A percentile compares a stretch with the other conserved stretches of the same genome.
These are phyloP conservation scores for Coniella vitis DNA, from an alignment of 2,329 filamentous ascomycete genomes.

Conservation along the genomic window DNA sequence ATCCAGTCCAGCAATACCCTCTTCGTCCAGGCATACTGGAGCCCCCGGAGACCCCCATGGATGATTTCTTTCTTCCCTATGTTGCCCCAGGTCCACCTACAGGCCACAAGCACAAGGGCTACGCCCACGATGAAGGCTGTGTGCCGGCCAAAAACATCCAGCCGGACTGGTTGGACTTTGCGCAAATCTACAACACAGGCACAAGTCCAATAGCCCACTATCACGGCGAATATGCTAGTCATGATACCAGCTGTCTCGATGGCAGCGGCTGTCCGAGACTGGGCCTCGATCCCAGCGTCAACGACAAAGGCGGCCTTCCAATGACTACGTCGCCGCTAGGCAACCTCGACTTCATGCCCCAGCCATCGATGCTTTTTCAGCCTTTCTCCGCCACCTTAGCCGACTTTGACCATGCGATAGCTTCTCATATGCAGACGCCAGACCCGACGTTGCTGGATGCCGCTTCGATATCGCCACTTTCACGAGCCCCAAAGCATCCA, in stretches of 20 bases:
- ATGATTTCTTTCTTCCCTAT: not conserved
- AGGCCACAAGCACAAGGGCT: not conserved
- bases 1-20: not conserved
- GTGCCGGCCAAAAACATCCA: not conserved
- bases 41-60: not conserved
- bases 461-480: not conserved
- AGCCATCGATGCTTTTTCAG: not conserved
- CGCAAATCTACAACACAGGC: not conserved
- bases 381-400: slow-evolving; percentile 9
- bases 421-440: not conserved
- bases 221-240: slow-evolving; percentile 6
- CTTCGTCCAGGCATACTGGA: not conserved
- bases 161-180: slow-evolving; percentile 2
- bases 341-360: not conserved
- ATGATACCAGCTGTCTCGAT: slow-evolving; percentile 16
- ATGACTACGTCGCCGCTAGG: not conserved
- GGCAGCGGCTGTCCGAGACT: slow-evolving; percentile 12
- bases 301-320: not conserved
- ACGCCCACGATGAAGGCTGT: slow-evolving; percentile 2
- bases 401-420: slow-evolving; percentile 6
- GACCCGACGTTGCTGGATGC: not conserved
- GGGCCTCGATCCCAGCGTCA: slow-evolving; percentile 7
- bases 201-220: not conserved
- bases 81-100: not conserved
- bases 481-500: not conserved